Evolutionary conservation across 202 grass and related monocot genomes (phyloP), one percentile per base, ranked within the genome.

Genomic region (Elaeis oleifera): DNA sequence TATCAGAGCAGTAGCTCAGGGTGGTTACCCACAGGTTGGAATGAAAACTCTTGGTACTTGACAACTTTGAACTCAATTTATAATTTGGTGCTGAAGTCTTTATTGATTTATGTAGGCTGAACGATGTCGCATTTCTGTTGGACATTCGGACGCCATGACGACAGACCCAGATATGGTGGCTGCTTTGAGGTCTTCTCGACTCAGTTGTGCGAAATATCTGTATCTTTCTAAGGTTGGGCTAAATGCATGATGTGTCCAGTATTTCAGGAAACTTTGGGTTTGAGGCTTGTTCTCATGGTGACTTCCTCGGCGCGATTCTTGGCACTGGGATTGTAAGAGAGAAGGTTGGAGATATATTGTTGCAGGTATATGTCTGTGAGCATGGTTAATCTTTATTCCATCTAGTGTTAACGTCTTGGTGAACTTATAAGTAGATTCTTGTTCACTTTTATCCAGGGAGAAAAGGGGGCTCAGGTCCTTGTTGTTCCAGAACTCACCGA

Each of bases 401-500:
- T n/a, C 58, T 61, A 18, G 51, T 21, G 8, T 65, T 49, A 49
- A 59, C 22, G 16, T 7, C n/a, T 58, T 6, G 18, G 4, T 14
- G 6, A 22, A 74, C 60, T 57, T 72, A 5, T 60, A 32, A 59
- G 58, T 77, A 54, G 9, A 27, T 16, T 21, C 56, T 60, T 67
- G 73, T 79, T 26, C 4, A 1, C 8, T 36, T 55, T 32, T 68
- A 13, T 56, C 67, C 81, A 97, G 84, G 88, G 84, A 29, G 88
- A 84, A 68, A 85, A 69, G 63, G 92, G 92, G 59, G 88, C 84
- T 18, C 84, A 92, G 72, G 69, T 97, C 53, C 71, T 97, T 64
- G 80, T 99, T 75, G 81, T 89, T 75, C 88, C 94, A 72, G 94
- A 92, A 61, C 88, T 97, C 80, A 71, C 83, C 59, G 94, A 99